These are phyloP conservation scores for Starmerella potacharoeniae DNA, from an alignment of 805 yeast genomes.

Conservation along the genomic window DNA sequence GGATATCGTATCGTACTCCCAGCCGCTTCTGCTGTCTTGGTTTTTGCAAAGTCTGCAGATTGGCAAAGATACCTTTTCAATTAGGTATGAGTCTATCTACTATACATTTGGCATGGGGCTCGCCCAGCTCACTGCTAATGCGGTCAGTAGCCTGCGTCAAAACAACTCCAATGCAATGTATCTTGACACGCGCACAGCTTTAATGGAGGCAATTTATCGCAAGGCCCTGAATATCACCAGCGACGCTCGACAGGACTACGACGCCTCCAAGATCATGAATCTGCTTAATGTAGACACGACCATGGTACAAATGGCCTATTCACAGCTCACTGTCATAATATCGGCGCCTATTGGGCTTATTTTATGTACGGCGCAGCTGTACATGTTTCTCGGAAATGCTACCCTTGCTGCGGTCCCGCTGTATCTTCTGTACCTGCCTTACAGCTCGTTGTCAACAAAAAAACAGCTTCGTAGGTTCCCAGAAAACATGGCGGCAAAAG, in stretches of 20 bases:
- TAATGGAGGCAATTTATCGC: slow-evolving; percentile 52
- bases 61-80: too few relatives aligned
- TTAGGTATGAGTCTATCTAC: neutral
- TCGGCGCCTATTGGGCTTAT: slow-evolving; percentile 80
- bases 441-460: slow-evolving; percentile 56
- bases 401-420: slow-evolving; percentile 84
- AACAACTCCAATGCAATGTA: neutral
- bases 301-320: slow-evolving; percentile 67
- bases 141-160: neutral
- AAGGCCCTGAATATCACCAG: slow-evolving; percentile 58
- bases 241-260: slow-evolving; percentile 47
- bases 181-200: slow-evolving; percentile 4
- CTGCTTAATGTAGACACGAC: slow-evolving; percentile 80
- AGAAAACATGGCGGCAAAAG: slow-evolving; percentile 43
- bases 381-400: slow-evolving; percentile 61
- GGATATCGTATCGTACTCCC: slow-evolving; percentile 12
- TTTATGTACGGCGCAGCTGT: slow-evolving; percentile 59
- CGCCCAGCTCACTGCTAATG: neutral
- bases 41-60: slow-evolving; percentile 9
- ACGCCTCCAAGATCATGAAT: slow-evolving; percentile 86
- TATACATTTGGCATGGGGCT: neutral
- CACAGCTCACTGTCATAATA: slow-evolving; percentile 66
- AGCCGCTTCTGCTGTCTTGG: slow-evolving; percentile 14
- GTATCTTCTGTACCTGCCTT: slow-evolving; percentile 63
- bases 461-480: slow-evolving; percentile 55